These are phyloP conservation scores for Casuarina glauca DNA, from an alignment of 306 rosid genomes.

Conservation along the genomic window DNA sequence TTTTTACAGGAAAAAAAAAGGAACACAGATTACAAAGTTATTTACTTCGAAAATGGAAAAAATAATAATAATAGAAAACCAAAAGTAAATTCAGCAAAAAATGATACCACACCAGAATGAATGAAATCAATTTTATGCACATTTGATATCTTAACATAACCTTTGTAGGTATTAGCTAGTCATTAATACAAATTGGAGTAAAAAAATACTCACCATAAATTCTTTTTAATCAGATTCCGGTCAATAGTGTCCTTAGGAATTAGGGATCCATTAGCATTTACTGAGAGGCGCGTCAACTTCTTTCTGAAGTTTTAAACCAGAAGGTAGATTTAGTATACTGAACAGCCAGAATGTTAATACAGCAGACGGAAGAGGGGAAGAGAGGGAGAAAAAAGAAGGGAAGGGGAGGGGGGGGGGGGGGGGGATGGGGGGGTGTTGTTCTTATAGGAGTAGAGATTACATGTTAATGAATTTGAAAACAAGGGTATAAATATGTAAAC, in stretches of 20 bases:
- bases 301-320: slow-evolving; percentile 56
- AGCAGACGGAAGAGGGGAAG: neutral
- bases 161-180: slow-evolving; percentile 1
- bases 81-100: neutral
- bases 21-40: no score
- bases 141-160: neutral
- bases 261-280: slow-evolving; percentile 81
- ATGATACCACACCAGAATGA: neutral
- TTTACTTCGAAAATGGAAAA: no score
- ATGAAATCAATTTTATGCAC: neutral
- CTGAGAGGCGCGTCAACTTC: slow-evolving; percentile 75
- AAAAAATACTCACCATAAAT: slow-evolving; percentile 63
- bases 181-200: slow-evolving; percentile 13
- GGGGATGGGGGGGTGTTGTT: neutral
- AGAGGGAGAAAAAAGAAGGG: neutral
- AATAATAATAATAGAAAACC: neutral
- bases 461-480: neutral
- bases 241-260: slow-evolving; percentile 65
- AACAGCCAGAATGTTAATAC: neutral
- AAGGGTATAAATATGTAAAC: neutral
- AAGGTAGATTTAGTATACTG: slow-evolving; percentile 10
- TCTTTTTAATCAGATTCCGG: slow-evolving; percentile 68
- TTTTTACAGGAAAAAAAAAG: no score
- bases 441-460: neutral
- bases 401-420: neutral